Evolutionary conservation across 192 early-diverging fungal species (phyloP).

Genomic region (Coemansia sp.): DNA sequence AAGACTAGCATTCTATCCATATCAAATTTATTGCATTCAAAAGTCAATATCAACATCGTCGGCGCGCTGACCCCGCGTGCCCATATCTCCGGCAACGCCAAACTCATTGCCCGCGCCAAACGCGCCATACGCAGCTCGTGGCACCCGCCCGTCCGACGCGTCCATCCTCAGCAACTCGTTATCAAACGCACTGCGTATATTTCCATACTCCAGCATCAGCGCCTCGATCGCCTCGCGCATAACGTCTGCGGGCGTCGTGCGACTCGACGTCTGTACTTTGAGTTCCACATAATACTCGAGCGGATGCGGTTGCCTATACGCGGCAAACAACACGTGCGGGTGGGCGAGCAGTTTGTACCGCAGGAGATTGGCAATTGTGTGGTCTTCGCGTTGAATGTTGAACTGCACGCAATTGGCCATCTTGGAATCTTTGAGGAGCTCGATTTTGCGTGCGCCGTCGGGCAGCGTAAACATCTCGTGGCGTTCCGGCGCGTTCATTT

Average conservation of each 20-base stretch:
- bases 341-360: slow-evolving; percentile 87
- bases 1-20: slow-evolving; percentile 7
- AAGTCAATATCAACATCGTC: slow-evolving; percentile 71
- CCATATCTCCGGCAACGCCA: slow-evolving; percentile 50
- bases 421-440: slow-evolving; percentile 82
- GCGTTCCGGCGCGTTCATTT: slow-evolving; percentile 84
- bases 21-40: slow-evolving; percentile 27
- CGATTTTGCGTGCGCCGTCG: slow-evolving; percentile 75
- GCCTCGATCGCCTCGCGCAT: slow-evolving; percentile 74
- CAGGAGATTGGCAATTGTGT: slow-evolving; percentile 95
- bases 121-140: slow-evolving; percentile 37
- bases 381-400: slow-evolving; percentile 92
- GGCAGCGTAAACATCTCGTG: slow-evolving; percentile 80
- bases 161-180: slow-evolving; percentile 44
- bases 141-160: slow-evolving; percentile 15
- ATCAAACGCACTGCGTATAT: slow-evolving; percentile 84
- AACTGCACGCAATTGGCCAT: slow-evolving; percentile 94
- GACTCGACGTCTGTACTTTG: slow-evolving; percentile 88
- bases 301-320: slow-evolving; percentile 96
- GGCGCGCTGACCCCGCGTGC: slow-evolving; percentile 43
- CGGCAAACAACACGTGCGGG: slow-evolving; percentile 91
- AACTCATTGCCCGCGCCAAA: slow-evolving; percentile 47
- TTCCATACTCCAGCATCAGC: slow-evolving; percentile 72
- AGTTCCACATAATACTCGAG: slow-evolving; percentile 88
- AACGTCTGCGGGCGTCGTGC: slow-evolving; percentile 82